Evolutionary conservation across 2,329 filamentous ascomycete species (phyloP).

Genomic region (Phialophora macrospora): DNA sequence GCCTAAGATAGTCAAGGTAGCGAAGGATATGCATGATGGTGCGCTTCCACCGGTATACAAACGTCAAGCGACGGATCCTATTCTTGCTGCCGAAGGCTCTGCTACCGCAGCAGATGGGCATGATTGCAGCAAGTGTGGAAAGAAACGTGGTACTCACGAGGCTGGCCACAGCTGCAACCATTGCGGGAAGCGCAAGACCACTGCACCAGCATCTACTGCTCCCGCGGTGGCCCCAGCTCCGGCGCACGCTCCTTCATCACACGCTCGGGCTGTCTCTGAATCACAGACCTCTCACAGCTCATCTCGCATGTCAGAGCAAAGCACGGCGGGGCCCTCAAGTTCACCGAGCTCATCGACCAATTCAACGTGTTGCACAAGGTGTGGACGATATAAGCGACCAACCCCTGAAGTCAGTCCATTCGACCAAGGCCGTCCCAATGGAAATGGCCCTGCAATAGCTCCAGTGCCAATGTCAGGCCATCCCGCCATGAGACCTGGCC

Average conservation of each 20-base stretch:
- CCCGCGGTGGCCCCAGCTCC: constrained; percentile 9
- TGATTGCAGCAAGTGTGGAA: constrained; percentile 33
- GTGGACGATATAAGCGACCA: constrained; percentile 32
- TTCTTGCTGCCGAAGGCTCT: constrained; percentile 15
- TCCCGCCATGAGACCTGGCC: constrained; percentile 25
- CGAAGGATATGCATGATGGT: constrained; percentile 40
- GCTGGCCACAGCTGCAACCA: constrained; percentile 29
- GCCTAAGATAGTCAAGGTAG: constrained; percentile 36
- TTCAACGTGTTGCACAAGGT: constrained; percentile 27
- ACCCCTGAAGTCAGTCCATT: constrained; percentile 3
- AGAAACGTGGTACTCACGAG: constrained; percentile 19
- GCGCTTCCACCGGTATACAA: constrained; percentile 37
- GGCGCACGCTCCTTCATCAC: constrained; percentile 6
- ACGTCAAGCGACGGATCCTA: constrained; percentile 29
- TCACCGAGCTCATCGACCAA: constrained; percentile 24
- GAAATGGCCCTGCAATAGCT: constrained; percentile 17
- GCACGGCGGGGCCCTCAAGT: constrained; percentile 28
- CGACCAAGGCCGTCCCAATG: constrained; percentile 16
- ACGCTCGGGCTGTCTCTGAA: constrained; percentile 24
- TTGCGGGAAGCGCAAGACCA: constrained; percentile 34
- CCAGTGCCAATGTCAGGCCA: constrained; percentile 26
- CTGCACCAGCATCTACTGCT: constrained; percentile 1
- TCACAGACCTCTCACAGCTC: constrained; percentile 26
- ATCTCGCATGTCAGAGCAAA: constrained; percentile 19
- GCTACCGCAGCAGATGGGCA: constrained; percentile 11